Conservation (phyloP, 1,284 basidiomycete species). For the Cryptococcus maquisensis region DNA sequence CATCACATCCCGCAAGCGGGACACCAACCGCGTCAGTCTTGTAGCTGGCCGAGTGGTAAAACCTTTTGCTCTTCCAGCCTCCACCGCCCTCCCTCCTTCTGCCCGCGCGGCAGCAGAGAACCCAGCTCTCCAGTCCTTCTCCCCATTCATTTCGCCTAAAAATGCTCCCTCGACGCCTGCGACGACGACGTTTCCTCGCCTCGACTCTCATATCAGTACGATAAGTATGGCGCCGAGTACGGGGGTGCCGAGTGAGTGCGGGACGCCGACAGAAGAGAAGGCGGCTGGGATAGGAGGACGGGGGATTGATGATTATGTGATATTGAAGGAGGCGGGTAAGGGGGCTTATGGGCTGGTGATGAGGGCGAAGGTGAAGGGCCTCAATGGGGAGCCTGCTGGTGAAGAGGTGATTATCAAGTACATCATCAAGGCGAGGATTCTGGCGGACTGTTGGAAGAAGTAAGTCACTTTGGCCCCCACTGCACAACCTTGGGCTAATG, state of each 20-base stretch:
- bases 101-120: constrained; percentile 4
- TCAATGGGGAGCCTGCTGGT: constrained; percentile 57
- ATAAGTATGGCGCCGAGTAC: constrained; percentile 43
- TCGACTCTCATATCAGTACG: constrained; percentile 24
- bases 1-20: constrained; percentile 36
- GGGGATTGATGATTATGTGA: constrained; percentile 54
- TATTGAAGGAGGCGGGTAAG: constrained; percentile 81
- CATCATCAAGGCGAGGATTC: constrained; percentile 94
- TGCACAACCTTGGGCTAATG: not conserved
- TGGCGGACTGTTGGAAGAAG: constrained; percentile 98
- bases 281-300: constrained; percentile 43
- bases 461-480: constrained; percentile 18
- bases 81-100: constrained; percentile 33
- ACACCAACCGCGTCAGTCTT: constrained; percentile 42
- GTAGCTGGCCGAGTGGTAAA: constrained; percentile 47
- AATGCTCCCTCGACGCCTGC: not conserved
- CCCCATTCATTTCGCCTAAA: constrained; percentile 30
- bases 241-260: constrained; percentile 38
- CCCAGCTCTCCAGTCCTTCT: constrained; percentile 34
- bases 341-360: constrained; percentile 98
- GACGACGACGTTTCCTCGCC: constrained; percentile 13
- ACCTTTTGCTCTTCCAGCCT: constrained; percentile 39
- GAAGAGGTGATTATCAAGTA: constrained; percentile 85
- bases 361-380: constrained; percentile 71
- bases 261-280: constrained; percentile 40